A percentile compares a stretch with the other conserved stretches of the same genome.
phyloP scores from a whole-genome alignment of 495 filamentous ascomycete species.

The Aspergillus cavernicola region DNA sequence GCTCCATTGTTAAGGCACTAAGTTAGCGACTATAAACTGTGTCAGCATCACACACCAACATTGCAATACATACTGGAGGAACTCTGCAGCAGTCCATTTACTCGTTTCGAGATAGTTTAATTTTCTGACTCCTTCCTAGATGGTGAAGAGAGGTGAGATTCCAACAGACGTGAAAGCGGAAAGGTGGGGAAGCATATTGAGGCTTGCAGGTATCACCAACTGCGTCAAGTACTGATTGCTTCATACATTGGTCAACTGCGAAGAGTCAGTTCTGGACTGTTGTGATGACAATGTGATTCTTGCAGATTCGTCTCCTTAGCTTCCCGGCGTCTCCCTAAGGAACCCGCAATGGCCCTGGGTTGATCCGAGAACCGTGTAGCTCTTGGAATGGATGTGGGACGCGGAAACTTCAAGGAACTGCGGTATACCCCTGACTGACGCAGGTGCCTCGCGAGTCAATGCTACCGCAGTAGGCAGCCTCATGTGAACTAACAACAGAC shows the following conservation, averaged over 20 bases:
- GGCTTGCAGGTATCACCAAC: slow-evolving; percentile 37
- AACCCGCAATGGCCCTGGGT: slow-evolving; percentile 13
- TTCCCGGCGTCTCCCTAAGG: slow-evolving; percentile 1
- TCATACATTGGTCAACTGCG: slow-evolving; percentile 16
- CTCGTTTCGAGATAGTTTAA: slow-evolving; percentile 5
- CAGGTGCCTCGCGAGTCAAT: slow-evolving; percentile 15
- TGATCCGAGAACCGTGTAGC: slow-evolving; percentile 5
- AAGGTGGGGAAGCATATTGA: slow-evolving; percentile 3
- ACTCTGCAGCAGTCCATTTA: not conserved
- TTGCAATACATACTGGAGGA: not conserved
- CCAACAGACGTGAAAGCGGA: slow-evolving; percentile 4
- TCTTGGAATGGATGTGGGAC: slow-evolving; percentile 16
- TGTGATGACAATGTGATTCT: slow-evolving; percentile 25
- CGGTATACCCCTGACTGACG: slow-evolving; percentile 19
- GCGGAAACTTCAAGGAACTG: slow-evolving; percentile 16
- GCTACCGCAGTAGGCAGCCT: slow-evolving; percentile 11
- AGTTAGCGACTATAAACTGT: slow-evolving; percentile 18
- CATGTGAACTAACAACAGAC: slow-evolving; percentile 11
- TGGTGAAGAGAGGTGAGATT: not conserved
- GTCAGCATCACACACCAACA: slow-evolving; percentile 24
- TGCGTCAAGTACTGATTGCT: slow-evolving; percentile 23
- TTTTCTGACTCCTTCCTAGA: not conserved
- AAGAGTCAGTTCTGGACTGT: slow-evolving; percentile 9
- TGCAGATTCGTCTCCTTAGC: slow-evolving; percentile 21
- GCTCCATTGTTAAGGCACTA: slow-evolving; percentile 14